Percentiles rank a stretch among this genome's conserved stretches.
phyloP scores from a whole-genome alignment of 2,329 filamentous ascomycete species.

The Apiospora rasikravindrae region DNA sequence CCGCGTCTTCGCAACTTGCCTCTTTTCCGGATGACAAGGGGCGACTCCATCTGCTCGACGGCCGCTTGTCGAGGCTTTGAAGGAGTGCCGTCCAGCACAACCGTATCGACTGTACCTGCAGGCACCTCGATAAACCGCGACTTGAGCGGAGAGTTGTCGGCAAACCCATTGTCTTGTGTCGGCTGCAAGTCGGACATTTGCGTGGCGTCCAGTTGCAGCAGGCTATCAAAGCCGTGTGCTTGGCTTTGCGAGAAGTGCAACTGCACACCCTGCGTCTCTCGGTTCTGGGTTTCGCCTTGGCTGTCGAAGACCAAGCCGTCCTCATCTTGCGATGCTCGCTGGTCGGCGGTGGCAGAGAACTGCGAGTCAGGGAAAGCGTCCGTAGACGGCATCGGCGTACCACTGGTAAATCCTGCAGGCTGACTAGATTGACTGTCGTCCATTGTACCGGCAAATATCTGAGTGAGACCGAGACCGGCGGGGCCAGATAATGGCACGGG shows the following conservation, averaged over 20 bases:
- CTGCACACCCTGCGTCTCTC: slow-evolving; percentile 50
- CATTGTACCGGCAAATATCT: slow-evolving; percentile 91
- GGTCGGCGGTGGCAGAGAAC: slow-evolving; percentile 63
- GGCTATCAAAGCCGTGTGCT: slow-evolving; percentile 61
- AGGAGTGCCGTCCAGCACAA: slow-evolving; percentile 53
- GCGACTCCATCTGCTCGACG: slow-evolving; percentile 61
- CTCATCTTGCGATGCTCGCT: slow-evolving; percentile 43
- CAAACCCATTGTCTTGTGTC: slow-evolving; percentile 82
- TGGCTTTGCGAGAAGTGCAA: slow-evolving; percentile 67
- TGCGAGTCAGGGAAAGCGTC: slow-evolving; percentile 63
- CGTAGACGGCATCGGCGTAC: slow-evolving; percentile 61
- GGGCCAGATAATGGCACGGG: slow-evolving; percentile 59
- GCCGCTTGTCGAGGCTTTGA: neutral
- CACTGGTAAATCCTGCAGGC: slow-evolving; percentile 28
- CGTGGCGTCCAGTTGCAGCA: slow-evolving; percentile 57
- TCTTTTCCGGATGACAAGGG: slow-evolving; percentile 62
- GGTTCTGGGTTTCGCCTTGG: slow-evolving; percentile 45
- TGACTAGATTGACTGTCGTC: slow-evolving; percentile 60
- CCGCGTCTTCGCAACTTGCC: slow-evolving; percentile 51
- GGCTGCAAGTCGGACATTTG: slow-evolving; percentile 75
- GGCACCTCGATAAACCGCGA: slow-evolving; percentile 69
- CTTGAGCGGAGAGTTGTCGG: slow-evolving; percentile 73
- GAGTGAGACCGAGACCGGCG: slow-evolving; percentile 77
- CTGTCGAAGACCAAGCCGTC: slow-evolving; percentile 59
- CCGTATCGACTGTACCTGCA: slow-evolving; percentile 73